Percentiles rank a stretch among this genome's conserved stretches.
phyloP scores from a whole-genome alignment of 2,329 filamentous ascomycete species.

The Pseudogymnoascus sp. region DNA sequence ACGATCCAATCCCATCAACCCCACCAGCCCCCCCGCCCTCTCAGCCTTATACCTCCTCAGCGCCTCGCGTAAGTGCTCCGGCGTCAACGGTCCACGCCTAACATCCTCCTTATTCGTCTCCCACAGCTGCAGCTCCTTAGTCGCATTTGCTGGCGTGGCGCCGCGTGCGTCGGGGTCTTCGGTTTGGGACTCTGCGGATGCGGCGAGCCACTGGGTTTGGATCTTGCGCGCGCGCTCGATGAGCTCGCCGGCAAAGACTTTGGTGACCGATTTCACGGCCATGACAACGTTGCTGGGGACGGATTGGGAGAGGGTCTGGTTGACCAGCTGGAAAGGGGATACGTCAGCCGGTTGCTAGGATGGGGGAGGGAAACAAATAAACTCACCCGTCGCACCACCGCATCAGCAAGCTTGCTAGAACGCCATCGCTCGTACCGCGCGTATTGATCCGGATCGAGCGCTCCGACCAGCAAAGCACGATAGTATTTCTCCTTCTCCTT shows the following conservation, averaged over 20 bases:
- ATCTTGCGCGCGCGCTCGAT: constrained; percentile 64
- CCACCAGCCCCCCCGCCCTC: constrained; percentile 51
- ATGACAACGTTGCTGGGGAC: constrained; percentile 66
- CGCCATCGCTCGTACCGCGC: constrained; percentile 64
- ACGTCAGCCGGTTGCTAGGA: not conserved
- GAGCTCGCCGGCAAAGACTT: constrained; percentile 68
- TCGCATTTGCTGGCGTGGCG: constrained; percentile 20
- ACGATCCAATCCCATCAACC: constrained; percentile 50
- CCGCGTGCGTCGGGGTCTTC: constrained; percentile 40
- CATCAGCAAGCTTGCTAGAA: constrained; percentile 58
- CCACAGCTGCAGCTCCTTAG: constrained; percentile 23
- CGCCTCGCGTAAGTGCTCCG: constrained; percentile 68
- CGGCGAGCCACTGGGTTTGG: constrained; percentile 61
- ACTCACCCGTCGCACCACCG: constrained; percentile 58
- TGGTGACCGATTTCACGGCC: constrained; percentile 67
- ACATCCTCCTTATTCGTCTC: constrained; percentile 28
- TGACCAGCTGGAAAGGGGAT: constrained; percentile 44
- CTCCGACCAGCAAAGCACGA: constrained; percentile 52
- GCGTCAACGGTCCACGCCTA: constrained; percentile 52
- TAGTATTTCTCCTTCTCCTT: constrained; percentile 53
- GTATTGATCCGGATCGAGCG: constrained; percentile 59
- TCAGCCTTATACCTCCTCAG: constrained; percentile 57
- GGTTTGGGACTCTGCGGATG: constrained; percentile 47
- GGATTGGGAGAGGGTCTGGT: constrained; percentile 72
- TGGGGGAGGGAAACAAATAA: not conserved